Conservation (phyloP, 2,329 filamentous ascomycete genomes). For the Coniochaeta sp. region DNA sequence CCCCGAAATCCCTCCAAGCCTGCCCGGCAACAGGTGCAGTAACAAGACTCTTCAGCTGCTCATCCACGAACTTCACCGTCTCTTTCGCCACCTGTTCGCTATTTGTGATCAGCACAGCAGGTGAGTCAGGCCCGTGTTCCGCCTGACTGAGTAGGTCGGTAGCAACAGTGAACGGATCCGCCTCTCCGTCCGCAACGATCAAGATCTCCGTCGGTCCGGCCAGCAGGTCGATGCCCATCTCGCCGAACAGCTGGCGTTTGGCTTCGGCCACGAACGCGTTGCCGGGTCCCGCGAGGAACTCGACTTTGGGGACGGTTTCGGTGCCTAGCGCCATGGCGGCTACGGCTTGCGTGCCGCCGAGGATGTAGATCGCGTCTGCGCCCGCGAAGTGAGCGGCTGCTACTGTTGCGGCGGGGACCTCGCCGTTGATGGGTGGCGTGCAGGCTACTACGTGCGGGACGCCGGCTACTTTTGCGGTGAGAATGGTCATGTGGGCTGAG, state of each 20-base stretch:
- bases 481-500: conserved; percentile 46
- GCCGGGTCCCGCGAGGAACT: conserved; percentile 45
- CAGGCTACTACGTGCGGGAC: conserved; percentile 40
- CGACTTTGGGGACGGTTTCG: conserved; percentile 36
- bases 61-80: conserved; percentile 27
- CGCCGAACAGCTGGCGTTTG: conserved; percentile 44
- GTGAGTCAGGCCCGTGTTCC: conserved; percentile 44
- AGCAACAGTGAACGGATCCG: conserved; percentile 36
- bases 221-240: conserved; percentile 45
- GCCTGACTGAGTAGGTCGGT: conserved; percentile 40
- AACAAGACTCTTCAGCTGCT: conserved; percentile 29
- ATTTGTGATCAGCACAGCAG: conserved; percentile 41
- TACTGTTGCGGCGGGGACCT: conserved; percentile 39
- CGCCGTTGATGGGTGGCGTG: conserved; percentile 41
- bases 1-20: conserved; percentile 37
- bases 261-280: conserved; percentile 48
- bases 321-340: conserved; percentile 45
- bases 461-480: conserved; percentile 46
- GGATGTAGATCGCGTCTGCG: conserved; percentile 40
- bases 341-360: conserved; percentile 44
- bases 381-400: conserved; percentile 42
- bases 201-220: conserved; percentile 46
- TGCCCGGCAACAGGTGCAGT: conserved; percentile 33
- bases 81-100: conserved; percentile 28
- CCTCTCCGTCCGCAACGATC: conserved; percentile 38